A percentile compares a stretch with the other conserved stretches of the same genome.
phyloP scores from a whole-genome alignment of 768 basidiomycete species.

The Kwoniella botswanensis region DNA sequence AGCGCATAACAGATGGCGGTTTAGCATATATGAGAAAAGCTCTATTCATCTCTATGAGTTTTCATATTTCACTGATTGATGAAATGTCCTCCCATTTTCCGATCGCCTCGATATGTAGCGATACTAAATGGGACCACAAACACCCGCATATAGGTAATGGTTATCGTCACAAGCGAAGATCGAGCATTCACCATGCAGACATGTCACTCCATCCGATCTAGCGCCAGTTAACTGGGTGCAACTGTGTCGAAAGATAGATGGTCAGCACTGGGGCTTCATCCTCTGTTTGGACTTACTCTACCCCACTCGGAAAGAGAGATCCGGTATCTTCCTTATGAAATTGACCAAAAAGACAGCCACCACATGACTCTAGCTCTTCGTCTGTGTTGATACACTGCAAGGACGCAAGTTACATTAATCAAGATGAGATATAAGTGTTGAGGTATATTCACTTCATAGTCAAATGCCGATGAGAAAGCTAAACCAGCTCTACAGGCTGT shows the following conservation, averaged over 20 bases:
- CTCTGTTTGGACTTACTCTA: too few species aligned
- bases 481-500: conserved; percentile 2
- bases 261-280: too few species aligned
- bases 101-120: too few species aligned
- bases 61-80: too few species aligned
- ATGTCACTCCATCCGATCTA: conserved; percentile 8
- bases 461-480: background rate
- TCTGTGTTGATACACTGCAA: conserved; percentile 11
- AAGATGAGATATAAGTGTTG: too few species aligned
- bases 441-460: conserved; percentile 7
- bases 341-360: conserved; percentile 10
- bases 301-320: too few species aligned
- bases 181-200: background rate
- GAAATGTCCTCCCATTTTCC: too few species aligned
- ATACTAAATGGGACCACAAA: too few species aligned
- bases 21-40: too few species aligned
- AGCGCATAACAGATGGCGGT: too few species aligned
- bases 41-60: too few species aligned
- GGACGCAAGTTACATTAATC: background rate
- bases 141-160: background rate
- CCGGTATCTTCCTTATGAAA: too few species aligned
- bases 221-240: background rate
- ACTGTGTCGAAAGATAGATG: background rate
- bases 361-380: conserved; percentile 16
- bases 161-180: conserved; percentile 7